phyloP scores from a whole-genome alignment of 257 asterid genomes.

The Thymus quinquecostatus region DNA sequence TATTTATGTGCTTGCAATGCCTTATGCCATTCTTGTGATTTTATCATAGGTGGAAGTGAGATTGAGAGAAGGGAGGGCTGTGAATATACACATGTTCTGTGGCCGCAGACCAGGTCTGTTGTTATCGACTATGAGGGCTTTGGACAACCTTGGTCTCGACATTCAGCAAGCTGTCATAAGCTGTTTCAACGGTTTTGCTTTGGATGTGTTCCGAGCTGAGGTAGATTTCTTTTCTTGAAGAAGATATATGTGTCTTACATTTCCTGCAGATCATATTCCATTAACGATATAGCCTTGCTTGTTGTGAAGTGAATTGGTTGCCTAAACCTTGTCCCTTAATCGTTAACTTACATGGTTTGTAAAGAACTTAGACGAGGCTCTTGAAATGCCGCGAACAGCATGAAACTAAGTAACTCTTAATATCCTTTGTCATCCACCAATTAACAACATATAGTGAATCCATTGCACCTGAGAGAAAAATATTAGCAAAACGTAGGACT shows the following conservation, averaged over 20 bases:
- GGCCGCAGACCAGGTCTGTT: constrained; percentile 80
- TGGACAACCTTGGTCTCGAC: constrained; percentile 86
- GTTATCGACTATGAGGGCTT: constrained; percentile 80
- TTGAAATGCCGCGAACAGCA: background rate
- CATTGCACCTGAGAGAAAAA: background rate
- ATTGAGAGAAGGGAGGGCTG: constrained; percentile 79
- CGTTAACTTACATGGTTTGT: no score
- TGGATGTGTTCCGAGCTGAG: constrained; percentile 91
- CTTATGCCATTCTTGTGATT: background rate
- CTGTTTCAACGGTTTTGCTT: constrained; percentile 89
- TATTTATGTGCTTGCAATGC: constrained; percentile 1
- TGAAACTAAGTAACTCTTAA: background rate
- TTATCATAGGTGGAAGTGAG: constrained; percentile 71
- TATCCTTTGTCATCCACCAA: background rate
- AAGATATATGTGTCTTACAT: background rate
- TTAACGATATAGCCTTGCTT: no score
- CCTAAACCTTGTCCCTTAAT: background rate
- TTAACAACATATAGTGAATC: background rate
- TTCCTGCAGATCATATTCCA: no score
- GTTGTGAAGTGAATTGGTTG: background rate
- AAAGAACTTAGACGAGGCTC: background rate
- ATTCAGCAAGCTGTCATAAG: constrained; percentile 96
- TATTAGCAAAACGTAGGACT: background rate
- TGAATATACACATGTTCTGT: constrained; percentile 87
- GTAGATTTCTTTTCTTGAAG: constrained; percentile 34